A percentile compares a stretch with the other conserved stretches of the same genome.
These are phyloP conservation scores for Blastocystis sp. DNA, from an alignment of 352 stramenopile genomes.

Conservation along the genomic window DNA sequence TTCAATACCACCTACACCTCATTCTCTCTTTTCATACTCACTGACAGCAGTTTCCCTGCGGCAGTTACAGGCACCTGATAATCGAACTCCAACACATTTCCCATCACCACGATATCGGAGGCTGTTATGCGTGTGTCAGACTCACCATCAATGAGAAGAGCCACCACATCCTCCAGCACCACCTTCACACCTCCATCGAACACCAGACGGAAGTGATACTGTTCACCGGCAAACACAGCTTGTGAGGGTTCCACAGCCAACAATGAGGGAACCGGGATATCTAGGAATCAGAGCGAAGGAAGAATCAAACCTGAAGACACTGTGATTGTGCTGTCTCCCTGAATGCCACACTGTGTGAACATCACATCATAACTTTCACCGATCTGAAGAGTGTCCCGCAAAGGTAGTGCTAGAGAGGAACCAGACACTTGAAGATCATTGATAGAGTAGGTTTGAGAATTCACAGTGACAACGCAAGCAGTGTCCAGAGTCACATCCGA, in stretches of 20 bases:
- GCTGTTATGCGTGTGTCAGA: not conserved
- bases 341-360: slow-evolving; percentile 7
- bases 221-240: not conserved
- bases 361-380: not conserved
- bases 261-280: not conserved
- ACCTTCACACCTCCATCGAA: slow-evolving; percentile 6
- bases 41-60: not conserved
- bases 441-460: not conserved
- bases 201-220: not conserved
- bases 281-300: not conserved
- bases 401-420: not conserved
- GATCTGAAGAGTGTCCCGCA: not conserved
- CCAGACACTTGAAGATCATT: not conserved
- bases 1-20: not conserved
- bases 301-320: not conserved
- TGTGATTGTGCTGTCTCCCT: not conserved
- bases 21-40: not conserved
- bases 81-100: not conserved
- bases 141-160: not conserved
- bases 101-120: not conserved
- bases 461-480: not conserved
- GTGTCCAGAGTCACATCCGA: not conserved
- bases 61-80: not conserved
- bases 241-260: not conserved
- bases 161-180: not conserved